Conservation (phyloP, 2,329 filamentous ascomycete species). For the Colletotrichum somersetense region DNA sequence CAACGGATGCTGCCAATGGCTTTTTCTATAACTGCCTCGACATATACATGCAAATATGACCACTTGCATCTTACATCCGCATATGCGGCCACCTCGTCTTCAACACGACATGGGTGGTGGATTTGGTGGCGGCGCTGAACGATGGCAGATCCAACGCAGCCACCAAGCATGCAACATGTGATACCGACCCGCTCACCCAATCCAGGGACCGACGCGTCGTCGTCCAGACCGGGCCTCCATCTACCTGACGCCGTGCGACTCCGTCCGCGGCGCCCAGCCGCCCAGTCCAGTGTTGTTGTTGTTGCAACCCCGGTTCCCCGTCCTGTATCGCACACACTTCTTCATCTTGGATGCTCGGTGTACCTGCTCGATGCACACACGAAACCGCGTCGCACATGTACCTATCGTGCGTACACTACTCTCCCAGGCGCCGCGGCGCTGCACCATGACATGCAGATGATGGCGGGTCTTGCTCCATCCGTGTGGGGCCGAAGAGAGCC, state of each 20-base stretch:
- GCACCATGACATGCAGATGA: conserved; percentile 36
- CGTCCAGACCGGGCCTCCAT: conserved; percentile 24
- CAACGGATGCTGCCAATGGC: conserved; percentile 15
- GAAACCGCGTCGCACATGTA: neutral
- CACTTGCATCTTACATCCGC: conserved; percentile 18
- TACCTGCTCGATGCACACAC: conserved; percentile 4
- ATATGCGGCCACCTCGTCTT: conserved; percentile 31
- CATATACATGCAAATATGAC: conserved; percentile 31
- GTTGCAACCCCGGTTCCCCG: conserved; percentile 13
- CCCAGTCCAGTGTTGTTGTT: conserved; percentile 3
- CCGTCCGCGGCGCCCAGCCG: conserved; percentile 8
- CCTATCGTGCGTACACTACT: too few relatives aligned
- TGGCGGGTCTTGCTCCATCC: conserved; percentile 15
- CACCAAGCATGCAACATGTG: conserved; percentile 29
- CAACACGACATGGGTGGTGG: conserved; percentile 1
- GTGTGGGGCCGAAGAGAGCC: conserved; percentile 16
- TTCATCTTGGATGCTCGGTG: conserved; percentile 4
- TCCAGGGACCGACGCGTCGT: conserved; percentile 17
- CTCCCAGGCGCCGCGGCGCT: conserved; percentile 13
- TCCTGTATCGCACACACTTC: neutral
- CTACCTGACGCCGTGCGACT: conserved; percentile 25
- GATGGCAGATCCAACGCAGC: conserved; percentile 23
- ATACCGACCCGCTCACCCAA: conserved; percentile 9
- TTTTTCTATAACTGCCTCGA: conserved; percentile 15
- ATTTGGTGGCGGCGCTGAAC: conserved; percentile 5